Evolutionary conservation across 2,329 filamentous ascomycete genomes (phyloP).

Genomic region (Epichloe glyceriae): DNA sequence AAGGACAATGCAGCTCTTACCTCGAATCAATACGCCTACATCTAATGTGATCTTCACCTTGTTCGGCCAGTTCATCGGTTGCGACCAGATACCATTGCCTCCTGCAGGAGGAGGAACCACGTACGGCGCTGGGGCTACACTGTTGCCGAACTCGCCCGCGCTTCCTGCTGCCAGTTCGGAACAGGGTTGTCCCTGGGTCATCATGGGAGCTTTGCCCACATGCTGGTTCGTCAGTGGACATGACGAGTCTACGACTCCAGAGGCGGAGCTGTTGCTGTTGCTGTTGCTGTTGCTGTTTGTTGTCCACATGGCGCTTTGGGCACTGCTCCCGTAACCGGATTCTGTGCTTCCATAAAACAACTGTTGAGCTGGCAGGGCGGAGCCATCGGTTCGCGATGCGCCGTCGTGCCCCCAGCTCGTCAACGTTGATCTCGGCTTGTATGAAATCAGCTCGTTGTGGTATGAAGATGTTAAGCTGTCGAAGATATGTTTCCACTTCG

Average conservation of each 20-base stretch:
- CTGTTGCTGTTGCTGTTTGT: conserved; percentile 3
- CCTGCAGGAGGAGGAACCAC: conserved; percentile 1
- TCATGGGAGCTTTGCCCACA: background rate
- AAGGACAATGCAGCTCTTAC: conserved; percentile 11
- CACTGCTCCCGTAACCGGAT: conserved; percentile 1
- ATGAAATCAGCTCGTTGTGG: conserved; percentile 47
- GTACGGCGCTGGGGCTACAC: background rate
- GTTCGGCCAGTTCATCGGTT: conserved; percentile 10
- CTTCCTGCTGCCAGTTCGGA: background rate
- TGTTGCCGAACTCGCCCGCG: background rate
- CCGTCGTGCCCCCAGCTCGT: conserved; percentile 21
- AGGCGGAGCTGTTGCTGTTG: conserved; percentile 1
- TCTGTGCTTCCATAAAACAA: background rate
- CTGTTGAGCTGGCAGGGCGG: background rate
- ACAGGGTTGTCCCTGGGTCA: background rate
- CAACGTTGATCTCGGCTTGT: conserved; percentile 40
- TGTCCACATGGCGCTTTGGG: background rate
- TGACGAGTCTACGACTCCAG: background rate
- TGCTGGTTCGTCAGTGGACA: background rate
- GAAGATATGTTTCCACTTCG: conserved; percentile 65
- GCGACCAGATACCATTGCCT: conserved; percentile 5
- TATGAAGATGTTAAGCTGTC: conserved; percentile 48
- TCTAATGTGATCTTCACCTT: conserved; percentile 23
- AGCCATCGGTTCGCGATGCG: background rate
- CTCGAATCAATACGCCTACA: conserved; percentile 20